A percentile compares a stretch with the other conserved stretches of the same genome.
Conservation (phyloP, 202 grass and related monocot species). For the Setaria italica region DNA sequence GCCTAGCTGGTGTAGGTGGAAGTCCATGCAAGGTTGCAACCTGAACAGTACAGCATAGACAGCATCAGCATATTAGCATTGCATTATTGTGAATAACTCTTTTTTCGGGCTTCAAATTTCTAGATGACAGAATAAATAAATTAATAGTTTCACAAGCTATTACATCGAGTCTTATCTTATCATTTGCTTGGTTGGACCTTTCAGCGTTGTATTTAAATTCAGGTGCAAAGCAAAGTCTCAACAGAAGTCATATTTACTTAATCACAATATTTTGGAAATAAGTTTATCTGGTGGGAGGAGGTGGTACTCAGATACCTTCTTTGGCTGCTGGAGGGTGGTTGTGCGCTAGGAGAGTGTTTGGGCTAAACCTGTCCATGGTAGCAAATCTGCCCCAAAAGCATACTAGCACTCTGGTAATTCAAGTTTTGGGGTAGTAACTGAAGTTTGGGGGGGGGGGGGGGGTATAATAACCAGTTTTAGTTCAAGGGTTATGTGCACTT, state of each 20-base stretch:
- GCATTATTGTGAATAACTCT: background rate
- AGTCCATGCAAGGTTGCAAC: constrained; percentile 83
- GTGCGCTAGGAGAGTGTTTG: background rate
- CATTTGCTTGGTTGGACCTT: background rate
- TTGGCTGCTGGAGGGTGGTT: background rate
- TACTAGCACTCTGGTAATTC: constrained; percentile 1
- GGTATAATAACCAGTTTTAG: constrained; percentile 8
- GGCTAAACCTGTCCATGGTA: background rate
- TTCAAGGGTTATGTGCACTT: background rate
- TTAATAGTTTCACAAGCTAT: constrained; percentile 9
- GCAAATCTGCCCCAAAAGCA: background rate
- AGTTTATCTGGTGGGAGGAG: background rate
- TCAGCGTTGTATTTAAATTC: constrained; percentile 19
- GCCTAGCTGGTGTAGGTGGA: constrained; percentile 83
- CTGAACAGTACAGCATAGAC: constrained; percentile 46
- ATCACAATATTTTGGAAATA: background rate
- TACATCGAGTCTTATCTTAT: constrained; percentile 7
- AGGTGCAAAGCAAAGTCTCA: constrained; percentile 1
- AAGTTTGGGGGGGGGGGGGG: background rate
- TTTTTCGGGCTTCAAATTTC: constrained; percentile 1
- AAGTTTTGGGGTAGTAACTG: background rate
- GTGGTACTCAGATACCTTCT: background rate
- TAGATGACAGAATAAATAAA: constrained; percentile 17
- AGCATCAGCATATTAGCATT: constrained; percentile 34
- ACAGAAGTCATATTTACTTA: constrained; percentile 2